phyloP scores from a whole-genome alignment of 1,139 yeast genomes.

The Saccharomyces hybrid region DNA sequence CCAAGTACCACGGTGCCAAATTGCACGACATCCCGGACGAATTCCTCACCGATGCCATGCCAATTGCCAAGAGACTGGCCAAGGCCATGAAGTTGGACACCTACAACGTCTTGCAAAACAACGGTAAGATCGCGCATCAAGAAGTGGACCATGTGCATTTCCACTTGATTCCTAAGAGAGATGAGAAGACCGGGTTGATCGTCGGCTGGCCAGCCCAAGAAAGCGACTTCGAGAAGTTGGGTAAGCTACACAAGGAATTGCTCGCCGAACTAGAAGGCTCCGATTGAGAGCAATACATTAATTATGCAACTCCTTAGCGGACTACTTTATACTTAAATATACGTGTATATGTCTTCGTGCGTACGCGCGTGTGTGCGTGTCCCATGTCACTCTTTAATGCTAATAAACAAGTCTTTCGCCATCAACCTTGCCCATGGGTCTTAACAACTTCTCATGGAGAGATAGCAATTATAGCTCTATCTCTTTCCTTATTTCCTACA shows the following conservation, averaged over 20 bases:
- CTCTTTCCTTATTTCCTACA: neutral
- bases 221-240: conserved; percentile 63
- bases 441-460: too few species aligned
- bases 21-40: conserved; percentile 90
- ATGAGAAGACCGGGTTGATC: conserved; percentile 58
- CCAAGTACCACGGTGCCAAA: conserved; percentile 87
- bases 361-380: neutral
- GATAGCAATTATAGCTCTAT: neutral
- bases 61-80: conserved; percentile 79
- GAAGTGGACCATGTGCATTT: conserved; percentile 92
- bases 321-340: neutral
- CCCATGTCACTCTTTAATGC: neutral
- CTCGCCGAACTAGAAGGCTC: conserved; percentile 41
- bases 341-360: neutral
- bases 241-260: conserved; percentile 55
- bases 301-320: neutral
- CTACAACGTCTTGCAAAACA: conserved; percentile 84
- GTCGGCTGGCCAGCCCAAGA: conserved; percentile 91
- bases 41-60: conserved; percentile 71
- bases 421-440: neutral
- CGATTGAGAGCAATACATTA: neutral
- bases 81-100: conserved; percentile 56
- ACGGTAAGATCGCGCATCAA: conserved; percentile 91
- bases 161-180: conserved; percentile 87
- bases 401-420: neutral